Conservation (phyloP, 371 early-diverging fungal genomes). For the Mucor circinelloides region DNA sequence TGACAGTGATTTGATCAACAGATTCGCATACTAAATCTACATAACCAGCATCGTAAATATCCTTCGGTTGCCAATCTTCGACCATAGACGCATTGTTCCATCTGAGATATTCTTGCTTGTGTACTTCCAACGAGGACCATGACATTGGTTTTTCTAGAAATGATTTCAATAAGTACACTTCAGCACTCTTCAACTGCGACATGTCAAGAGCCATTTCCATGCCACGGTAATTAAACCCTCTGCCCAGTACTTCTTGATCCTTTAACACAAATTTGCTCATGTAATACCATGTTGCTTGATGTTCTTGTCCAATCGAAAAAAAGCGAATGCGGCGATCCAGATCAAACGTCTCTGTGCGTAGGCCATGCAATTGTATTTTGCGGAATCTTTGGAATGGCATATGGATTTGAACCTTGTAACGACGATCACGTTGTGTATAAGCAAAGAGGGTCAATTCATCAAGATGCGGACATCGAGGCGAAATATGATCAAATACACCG, state of each 20-base stretch:
- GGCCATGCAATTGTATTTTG: conserved; percentile 11
- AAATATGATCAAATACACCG: conserved; percentile 16
- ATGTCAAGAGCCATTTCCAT: conserved; percentile 9
- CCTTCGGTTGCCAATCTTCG: conserved; percentile 8
- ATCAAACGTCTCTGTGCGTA: conserved; percentile 20
- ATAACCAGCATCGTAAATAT: conserved; percentile 15
- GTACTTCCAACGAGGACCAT: conserved; percentile 9
- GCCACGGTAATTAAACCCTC: neutral
- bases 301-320: conserved; percentile 1
- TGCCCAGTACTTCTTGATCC: neutral
- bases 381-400: conserved; percentile 10
- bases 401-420: conserved; percentile 17
- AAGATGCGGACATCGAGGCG: conserved; percentile 5
- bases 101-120: conserved; percentile 11
- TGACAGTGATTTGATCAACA: conserved; percentile 3
- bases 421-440: conserved; percentile 15
- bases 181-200: neutral
- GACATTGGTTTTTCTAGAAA: conserved; percentile 12
- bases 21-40: conserved; percentile 12
- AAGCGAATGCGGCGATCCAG: conserved; percentile 18
- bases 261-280: conserved; percentile 5
- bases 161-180: neutral
- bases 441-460: conserved; percentile 10
- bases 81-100: neutral
- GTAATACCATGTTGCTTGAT: neutral